Evolutionary conservation across 441 rosid genomes (phyloP).

Genomic region (Cnidoscolus chayamansa): DNA sequence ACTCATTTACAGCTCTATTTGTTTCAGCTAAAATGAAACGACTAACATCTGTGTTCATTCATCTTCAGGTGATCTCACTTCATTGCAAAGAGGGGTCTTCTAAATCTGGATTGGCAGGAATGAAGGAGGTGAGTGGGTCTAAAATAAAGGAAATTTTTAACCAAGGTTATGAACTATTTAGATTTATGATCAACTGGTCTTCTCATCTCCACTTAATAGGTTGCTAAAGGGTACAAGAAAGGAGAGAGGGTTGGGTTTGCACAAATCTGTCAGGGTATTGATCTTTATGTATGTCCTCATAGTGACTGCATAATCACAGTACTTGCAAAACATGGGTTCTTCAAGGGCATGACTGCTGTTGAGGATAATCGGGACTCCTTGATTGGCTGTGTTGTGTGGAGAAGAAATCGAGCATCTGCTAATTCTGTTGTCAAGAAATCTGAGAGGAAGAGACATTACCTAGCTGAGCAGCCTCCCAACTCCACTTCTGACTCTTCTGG

Average conservation of each 20-base stretch:
- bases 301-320: constrained; percentile 35
- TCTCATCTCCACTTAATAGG: constrained; percentile 21
- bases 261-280: constrained; percentile 31
- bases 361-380: constrained; percentile 31
- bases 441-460: constrained; percentile 22
- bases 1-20: no score
- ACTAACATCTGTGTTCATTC: background rate
- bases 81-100: constrained; percentile 38
- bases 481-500: constrained; percentile 17
- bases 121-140: constrained; percentile 29
- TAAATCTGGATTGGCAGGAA: constrained; percentile 29
- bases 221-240: constrained; percentile 32
- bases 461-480: constrained; percentile 13
- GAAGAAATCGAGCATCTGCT: constrained; percentile 24
- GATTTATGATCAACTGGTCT: constrained; percentile 3
- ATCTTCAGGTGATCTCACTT: constrained; percentile 38
- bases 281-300: constrained; percentile 36
- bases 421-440: constrained; percentile 14
- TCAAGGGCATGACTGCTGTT: constrained; percentile 36
- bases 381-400: constrained; percentile 40
- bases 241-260: constrained; percentile 36
- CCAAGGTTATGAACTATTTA: background rate
- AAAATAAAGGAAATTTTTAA: background rate
- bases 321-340: constrained; percentile 41
- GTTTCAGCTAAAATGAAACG: background rate